phyloP scores from a whole-genome alignment of 2,329 filamentous ascomycete genomes.

The Ophiostoma populinum region DNA sequence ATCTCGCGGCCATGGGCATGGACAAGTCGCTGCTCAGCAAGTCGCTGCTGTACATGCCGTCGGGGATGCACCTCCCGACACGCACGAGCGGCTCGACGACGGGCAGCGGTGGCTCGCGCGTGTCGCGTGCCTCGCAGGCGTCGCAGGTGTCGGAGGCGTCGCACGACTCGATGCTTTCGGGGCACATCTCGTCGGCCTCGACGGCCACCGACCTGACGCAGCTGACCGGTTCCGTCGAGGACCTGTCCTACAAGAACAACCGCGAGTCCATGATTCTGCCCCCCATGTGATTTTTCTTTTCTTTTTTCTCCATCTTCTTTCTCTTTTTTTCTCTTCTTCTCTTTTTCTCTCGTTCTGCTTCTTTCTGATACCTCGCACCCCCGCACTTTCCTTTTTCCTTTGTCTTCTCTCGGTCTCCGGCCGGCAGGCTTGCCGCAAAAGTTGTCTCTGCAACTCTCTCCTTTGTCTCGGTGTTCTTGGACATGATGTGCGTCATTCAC shows the following conservation, averaged over 20 bases:
- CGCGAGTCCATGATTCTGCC: neutral
- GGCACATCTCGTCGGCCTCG: slow-evolving; percentile 36
- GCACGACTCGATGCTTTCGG: slow-evolving; percentile 29
- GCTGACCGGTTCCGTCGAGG: slow-evolving; percentile 26
- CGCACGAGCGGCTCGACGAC: slow-evolving; percentile 39
- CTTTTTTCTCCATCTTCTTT: neutral
- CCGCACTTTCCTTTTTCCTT: neutral
- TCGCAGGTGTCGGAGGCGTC: too few relatives aligned
- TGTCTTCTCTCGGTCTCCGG: too few relatives aligned
- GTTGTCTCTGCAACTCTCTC: too few relatives aligned
- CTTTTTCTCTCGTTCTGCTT: neutral
- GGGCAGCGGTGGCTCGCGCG: slow-evolving; percentile 29
- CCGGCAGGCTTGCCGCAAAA: too few relatives aligned
- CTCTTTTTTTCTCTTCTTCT: neutral
- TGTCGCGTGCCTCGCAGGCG: too few relatives aligned
- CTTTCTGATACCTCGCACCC: neutral
- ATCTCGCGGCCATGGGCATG: slow-evolving; percentile 18
- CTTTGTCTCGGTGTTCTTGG: too few relatives aligned
- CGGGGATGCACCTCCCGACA: slow-evolving; percentile 18
- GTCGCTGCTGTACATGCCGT: slow-evolving; percentile 15
- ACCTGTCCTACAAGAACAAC: slow-evolving; percentile 11
- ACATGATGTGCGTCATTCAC: too few relatives aligned
- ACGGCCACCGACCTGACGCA: slow-evolving; percentile 36
- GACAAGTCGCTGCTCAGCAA: slow-evolving; percentile 16
- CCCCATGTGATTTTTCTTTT: neutral